Evolutionary conservation across 2,329 filamentous ascomycete species (phyloP).

Genomic region (Fusarium siculi): DNA sequence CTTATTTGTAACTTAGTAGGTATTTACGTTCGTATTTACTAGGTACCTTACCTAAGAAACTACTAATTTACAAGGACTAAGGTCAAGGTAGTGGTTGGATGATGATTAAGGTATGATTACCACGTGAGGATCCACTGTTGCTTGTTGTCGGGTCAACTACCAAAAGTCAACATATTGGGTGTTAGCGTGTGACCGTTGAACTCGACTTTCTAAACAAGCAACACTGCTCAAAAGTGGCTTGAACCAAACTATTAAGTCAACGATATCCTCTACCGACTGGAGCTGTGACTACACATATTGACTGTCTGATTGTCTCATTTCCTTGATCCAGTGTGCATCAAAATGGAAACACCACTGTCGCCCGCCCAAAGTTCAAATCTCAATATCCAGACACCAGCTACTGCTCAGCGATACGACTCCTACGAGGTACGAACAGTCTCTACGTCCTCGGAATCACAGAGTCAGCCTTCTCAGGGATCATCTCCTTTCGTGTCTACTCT

Average conservation of each 20-base stretch:
- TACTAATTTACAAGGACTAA: not conserved
- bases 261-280: not conserved
- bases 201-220: slow-evolving; percentile 25
- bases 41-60: not conserved
- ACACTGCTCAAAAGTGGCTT: slow-evolving; percentile 21
- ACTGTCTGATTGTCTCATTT: slow-evolving; percentile 17
- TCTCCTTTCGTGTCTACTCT: slow-evolving; percentile 45
- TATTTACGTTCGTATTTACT: not conserved
- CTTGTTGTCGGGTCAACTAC: slow-evolving; percentile 36
- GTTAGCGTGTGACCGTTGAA: slow-evolving; percentile 27
- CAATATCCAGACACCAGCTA: slow-evolving; percentile 43
- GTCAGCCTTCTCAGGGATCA: slow-evolving; percentile 33
- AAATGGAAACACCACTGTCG: slow-evolving; percentile 44
- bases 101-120: not conserved
- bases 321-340: slow-evolving; percentile 36
- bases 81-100: not conserved
- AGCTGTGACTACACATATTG: not conserved
- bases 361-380: slow-evolving; percentile 40
- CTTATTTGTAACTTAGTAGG: not conserved
- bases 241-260: slow-evolving; percentile 7
- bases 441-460: slow-evolving; percentile 19
- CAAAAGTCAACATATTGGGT: slow-evolving; percentile 17
- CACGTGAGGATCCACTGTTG: slow-evolving; percentile 17
- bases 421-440: slow-evolving; percentile 40
- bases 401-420: slow-evolving; percentile 32